Conservation (phyloP, 805 yeast species). For the Saccharomycopsis schoenii region DNA sequence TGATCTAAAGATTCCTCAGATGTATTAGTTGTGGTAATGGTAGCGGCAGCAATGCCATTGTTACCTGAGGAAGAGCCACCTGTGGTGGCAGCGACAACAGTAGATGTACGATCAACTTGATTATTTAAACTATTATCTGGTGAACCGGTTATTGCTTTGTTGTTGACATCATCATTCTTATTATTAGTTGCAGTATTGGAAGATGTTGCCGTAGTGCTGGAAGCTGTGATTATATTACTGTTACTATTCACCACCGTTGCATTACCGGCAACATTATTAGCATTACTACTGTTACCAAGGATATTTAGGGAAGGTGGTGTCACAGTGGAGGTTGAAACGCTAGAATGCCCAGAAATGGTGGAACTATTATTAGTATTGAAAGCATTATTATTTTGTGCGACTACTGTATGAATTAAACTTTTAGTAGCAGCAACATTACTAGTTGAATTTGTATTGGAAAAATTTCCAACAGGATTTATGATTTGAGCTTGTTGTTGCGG, state of each 20-base stretch:
- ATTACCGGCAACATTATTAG: not conserved
- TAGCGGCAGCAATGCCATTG: not conserved
- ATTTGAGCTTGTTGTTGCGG: not conserved
- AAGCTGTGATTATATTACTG: not conserved
- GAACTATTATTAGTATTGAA: not conserved
- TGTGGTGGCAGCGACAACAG: constrained; percentile 11
- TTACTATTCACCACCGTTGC: not conserved
- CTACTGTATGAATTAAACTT: not conserved
- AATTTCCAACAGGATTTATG: not conserved
- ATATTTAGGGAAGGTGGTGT: not conserved
- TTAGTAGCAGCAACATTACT: not conserved
- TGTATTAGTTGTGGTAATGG: not conserved
- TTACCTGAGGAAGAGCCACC: constrained; percentile 2
- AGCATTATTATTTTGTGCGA: not conserved
- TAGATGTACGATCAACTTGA: not conserved
- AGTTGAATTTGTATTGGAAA: not conserved
- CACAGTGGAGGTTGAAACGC: not conserved
- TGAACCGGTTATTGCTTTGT: not conserved
- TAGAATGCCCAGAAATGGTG: not conserved
- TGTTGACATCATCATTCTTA: not conserved
- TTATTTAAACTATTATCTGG: not conserved
- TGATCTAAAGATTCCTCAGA: constrained; percentile 17
- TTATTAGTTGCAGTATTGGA: not conserved
- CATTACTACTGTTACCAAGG: not conserved
- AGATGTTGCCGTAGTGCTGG: not conserved